These are phyloP conservation scores for Gnomoniopsis sp. DNA, from an alignment of 2,329 filamentous ascomycete species.

Conservation along the genomic window DNA sequence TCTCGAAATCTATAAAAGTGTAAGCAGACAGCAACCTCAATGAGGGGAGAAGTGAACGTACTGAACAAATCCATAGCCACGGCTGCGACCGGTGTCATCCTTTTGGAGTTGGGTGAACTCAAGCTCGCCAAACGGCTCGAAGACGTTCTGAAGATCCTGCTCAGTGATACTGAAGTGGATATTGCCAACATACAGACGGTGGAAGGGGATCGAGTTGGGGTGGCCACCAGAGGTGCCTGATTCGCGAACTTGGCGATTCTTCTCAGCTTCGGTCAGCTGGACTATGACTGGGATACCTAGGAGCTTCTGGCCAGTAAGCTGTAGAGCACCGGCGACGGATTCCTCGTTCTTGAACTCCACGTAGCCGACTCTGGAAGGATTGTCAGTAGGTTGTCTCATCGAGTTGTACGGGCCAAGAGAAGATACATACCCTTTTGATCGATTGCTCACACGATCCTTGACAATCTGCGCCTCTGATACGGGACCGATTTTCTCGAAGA, in stretches of 20 bases:
- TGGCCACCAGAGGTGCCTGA: conserved; percentile 66
- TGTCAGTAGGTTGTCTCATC: neutral
- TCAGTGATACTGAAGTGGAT: conserved; percentile 99
- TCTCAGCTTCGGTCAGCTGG: conserved; percentile 97
- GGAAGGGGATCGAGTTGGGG: conserved; percentile 86
- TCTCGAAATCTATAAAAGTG: conserved; percentile 71
- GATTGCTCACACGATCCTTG: conserved; percentile 92
- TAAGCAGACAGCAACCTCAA: conserved; percentile 29
- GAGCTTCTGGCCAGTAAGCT: conserved; percentile 98
- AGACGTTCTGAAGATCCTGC: conserved; percentile 90
- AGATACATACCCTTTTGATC: conserved; percentile 83
- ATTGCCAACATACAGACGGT: conserved; percentile 97
- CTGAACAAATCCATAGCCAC: conserved; percentile 99
- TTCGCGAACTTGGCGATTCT: conserved; percentile 93
- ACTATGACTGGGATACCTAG: conserved; percentile 98
- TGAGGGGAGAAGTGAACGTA: conserved; percentile 47
- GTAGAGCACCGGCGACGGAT: conserved; percentile 86
- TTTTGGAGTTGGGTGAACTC: conserved; percentile 98
- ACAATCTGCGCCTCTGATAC: conserved; percentile 98
- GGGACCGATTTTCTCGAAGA: conserved; percentile 91
- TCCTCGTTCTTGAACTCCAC: conserved; percentile 98
- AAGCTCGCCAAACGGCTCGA: conserved; percentile 95
- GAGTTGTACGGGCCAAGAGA: neutral
- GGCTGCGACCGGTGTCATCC: conserved; percentile 84
- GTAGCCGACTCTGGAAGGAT: conserved; percentile 76